phyloP scores from a whole-genome alignment of 2,329 filamentous ascomycete genomes.

The Clarireedia homoeocarpa region DNA sequence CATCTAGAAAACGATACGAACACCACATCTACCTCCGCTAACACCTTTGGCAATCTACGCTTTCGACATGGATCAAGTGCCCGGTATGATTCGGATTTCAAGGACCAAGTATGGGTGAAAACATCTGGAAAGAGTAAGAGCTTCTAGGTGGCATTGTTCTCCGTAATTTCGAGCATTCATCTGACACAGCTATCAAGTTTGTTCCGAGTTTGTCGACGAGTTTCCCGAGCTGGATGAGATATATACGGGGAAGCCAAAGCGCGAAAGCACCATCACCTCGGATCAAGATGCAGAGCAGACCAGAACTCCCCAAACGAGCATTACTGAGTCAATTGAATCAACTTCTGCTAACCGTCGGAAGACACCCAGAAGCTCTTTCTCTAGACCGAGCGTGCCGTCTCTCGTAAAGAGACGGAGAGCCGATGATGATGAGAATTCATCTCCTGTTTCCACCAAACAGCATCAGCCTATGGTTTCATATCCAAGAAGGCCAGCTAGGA shows the following conservation, averaged over 20 bases:
- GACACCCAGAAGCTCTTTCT: not conserved
- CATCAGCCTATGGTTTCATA: not conserved
- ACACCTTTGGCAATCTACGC: constrained; percentile 10
- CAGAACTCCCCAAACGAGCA: not conserved
- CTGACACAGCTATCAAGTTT: constrained; percentile 9
- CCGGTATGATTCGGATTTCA: constrained; percentile 27
- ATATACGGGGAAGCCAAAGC: constrained; percentile 9
- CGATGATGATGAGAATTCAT: constrained; percentile 1
- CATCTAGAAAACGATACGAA: not conserved
- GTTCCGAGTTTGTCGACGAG: constrained; percentile 19
- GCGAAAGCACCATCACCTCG: not conserved
- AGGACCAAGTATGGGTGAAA: constrained; percentile 29
- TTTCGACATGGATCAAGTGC: constrained; percentile 31
- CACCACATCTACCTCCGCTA: not conserved
- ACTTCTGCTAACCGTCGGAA: not conserved
- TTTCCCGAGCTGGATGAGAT: constrained; percentile 16
- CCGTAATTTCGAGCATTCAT: not conserved
- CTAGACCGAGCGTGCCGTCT: not conserved
- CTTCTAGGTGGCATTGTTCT: not conserved
- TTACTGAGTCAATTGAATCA: not conserved
- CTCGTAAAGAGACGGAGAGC: constrained; percentile 8
- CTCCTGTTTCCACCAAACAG: not conserved
- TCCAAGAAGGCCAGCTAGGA: constrained; percentile 4
- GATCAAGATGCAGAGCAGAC: not conserved
- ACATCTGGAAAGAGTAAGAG: constrained; percentile 22